Evolutionary conservation across 768 basidiomycete species (phyloP), one percentile per base, ranked within the genome.

Genomic region (Phaffia australis): DNA sequence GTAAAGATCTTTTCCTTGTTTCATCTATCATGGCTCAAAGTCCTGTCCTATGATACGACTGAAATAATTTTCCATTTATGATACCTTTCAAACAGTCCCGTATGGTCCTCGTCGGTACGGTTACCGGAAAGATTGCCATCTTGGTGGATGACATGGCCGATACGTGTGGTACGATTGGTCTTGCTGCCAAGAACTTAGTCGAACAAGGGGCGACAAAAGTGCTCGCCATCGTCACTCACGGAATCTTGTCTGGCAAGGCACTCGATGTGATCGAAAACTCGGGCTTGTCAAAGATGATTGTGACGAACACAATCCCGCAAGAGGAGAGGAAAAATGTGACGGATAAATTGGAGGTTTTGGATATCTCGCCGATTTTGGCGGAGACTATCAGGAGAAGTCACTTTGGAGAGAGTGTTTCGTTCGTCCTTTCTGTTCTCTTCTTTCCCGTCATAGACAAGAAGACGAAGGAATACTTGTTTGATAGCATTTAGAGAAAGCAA

Each of bases 101-200:
- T 25, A 69, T 98, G 76, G 81, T 98, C 50, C 81, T 99, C 61
- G 94, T 99, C 66, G 95, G 95, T 15, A 87, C 91, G 73, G 95
- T 98, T 64, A 83, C 81, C 70, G 91, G 85, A 80, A 97, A 95
- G 87, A 82, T 92, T 62, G 92, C 89, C 49, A 89, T 99, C 73
- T 82, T 99, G 56, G 89, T 99, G 46, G 95, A 99, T 75, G 95
- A 99, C 74, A 98, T 99, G 94, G 87, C 95, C 73, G 95, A 99
- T 75, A 90, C 89, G 6, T 94, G 93, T 16, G 82, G 80, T 48
- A 98, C 95, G n/a, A 81, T 98, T 32, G 80, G 83, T 18, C 79
- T 94, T 18, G 95, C 95, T 15, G 85, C 85, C 8, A 83, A 83
- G 55, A 88, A 89, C n/a, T 80, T 99, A 56, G 80, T 85, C 58